phyloP scores from a whole-genome alignment of 2,329 filamentous ascomycete species.

The Neopestalotiopsis rosae region DNA sequence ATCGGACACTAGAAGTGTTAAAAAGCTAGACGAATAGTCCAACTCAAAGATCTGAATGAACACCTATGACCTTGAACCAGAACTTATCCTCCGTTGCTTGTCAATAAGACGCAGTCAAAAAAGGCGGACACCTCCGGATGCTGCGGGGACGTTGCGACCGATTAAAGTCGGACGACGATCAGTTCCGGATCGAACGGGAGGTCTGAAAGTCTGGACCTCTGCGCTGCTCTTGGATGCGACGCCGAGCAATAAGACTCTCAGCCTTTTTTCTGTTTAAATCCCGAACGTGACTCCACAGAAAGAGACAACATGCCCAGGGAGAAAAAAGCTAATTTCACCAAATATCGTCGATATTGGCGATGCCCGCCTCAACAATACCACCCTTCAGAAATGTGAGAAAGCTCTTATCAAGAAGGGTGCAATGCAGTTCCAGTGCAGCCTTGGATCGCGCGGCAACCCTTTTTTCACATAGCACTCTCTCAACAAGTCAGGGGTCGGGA shows the following conservation, averaged over 20 bases:
- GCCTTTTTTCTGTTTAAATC: background rate
- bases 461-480: too few relatives aligned
- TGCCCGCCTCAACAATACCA: too few relatives aligned
- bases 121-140: conserved; percentile 1
- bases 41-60: background rate
- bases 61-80: background rate
- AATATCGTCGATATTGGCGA: background rate
- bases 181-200: conserved; percentile 9
- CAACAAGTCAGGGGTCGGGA: conserved; percentile 1
- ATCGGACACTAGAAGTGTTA: too few relatives aligned
- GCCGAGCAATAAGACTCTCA: background rate
- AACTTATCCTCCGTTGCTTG: background rate
- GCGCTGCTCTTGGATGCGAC: background rate
- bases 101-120: background rate
- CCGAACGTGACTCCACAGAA: background rate
- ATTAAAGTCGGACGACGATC: conserved; percentile 12
- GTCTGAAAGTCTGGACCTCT: background rate
- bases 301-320: background rate
- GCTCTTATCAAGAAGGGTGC: conserved; percentile 1
- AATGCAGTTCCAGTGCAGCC: background rate
- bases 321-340: background rate
- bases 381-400: background rate
- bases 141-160: conserved; percentile 1
- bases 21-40: too few relatives aligned
- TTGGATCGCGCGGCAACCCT: conserved; percentile 3